Conservation (phyloP, 1,284 basidiomycete species). For the Irpex sp. region DNA sequence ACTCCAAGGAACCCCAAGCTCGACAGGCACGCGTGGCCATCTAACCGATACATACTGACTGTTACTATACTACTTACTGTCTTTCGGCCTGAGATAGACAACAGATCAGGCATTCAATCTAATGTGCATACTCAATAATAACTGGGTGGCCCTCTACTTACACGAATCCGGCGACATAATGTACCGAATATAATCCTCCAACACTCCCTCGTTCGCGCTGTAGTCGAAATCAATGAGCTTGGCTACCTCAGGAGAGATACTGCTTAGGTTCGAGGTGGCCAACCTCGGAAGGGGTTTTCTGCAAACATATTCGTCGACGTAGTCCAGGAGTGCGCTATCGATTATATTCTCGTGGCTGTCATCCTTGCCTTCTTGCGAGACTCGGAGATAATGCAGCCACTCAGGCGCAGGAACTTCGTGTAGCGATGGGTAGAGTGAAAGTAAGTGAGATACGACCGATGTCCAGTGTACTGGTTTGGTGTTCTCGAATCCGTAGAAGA, state of each 20-base stretch:
- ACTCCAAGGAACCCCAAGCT: too few species aligned
- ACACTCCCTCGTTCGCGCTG: background rate
- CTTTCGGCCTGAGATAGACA: too few species aligned
- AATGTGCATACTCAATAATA: too few species aligned
- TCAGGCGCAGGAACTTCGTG: background rate
- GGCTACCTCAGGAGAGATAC: background rate
- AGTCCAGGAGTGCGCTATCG: background rate
- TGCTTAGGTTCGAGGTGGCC: background rate
- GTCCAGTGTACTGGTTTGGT: background rate
- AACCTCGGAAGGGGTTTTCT: background rate
- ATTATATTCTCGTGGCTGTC: background rate
- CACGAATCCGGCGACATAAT: too few species aligned
- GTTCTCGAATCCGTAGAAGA: background rate
- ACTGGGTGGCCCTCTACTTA: too few species aligned
- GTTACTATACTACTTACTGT: too few species aligned
- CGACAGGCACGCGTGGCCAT: too few species aligned
- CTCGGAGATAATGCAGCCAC: background rate
- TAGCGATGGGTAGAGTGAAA: background rate
- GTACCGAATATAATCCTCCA: background rate
- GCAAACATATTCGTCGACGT: background rate
- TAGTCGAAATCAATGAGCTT: background rate
- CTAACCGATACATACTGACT: too few species aligned
- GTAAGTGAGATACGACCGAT: background rate
- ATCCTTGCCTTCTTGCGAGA: background rate
- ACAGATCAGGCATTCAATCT: too few species aligned